Evolutionary conservation across 805 yeast species (phyloP).

Genomic region (Yamadazyma nakazawae): DNA sequence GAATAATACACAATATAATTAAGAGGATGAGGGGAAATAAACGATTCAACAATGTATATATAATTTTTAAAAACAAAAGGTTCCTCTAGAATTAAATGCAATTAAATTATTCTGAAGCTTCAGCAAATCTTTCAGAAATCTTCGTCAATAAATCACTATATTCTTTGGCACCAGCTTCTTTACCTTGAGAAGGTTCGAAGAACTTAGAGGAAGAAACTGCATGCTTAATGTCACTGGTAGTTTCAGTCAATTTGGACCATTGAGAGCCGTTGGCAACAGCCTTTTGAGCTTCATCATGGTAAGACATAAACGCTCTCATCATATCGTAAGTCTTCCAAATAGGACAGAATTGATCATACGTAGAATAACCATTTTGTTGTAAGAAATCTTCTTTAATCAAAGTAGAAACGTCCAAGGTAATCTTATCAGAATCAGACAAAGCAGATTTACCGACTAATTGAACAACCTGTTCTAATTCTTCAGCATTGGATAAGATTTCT

Average conservation of each 20-base stretch:
- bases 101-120: conserved; percentile 74
- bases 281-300: conserved; percentile 96
- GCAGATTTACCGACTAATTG: conserved; percentile 99
- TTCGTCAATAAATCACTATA: conserved; percentile 70
- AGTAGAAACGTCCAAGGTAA: conserved; percentile 87
- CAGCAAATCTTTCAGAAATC: conserved; percentile 90
- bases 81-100: conserved; percentile 6
- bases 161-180: conserved; percentile 69
- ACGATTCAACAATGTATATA: conserved; percentile 2
- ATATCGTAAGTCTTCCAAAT: conserved; percentile 97
- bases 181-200: conserved; percentile 92
- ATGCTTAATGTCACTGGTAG: conserved; percentile 89
- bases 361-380: conserved; percentile 98
- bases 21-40: neutral
- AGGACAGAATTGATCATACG: conserved; percentile 98
- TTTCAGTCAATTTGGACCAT: conserved; percentile 90
- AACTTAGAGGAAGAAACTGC: conserved; percentile 92
- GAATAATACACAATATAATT: neutral
- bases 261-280: conserved; percentile 90
- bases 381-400: conserved; percentile 96
- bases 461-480: conserved; percentile 97
- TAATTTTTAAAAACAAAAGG: neutral
- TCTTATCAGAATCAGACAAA: conserved; percentile 92
- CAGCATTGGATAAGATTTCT: conserved; percentile 95
- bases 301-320: conserved; percentile 93